Base-by-base conservation (phyloP, 2,329 filamentous ascomycete species). In the Cladorrhinum sp. region DNA sequence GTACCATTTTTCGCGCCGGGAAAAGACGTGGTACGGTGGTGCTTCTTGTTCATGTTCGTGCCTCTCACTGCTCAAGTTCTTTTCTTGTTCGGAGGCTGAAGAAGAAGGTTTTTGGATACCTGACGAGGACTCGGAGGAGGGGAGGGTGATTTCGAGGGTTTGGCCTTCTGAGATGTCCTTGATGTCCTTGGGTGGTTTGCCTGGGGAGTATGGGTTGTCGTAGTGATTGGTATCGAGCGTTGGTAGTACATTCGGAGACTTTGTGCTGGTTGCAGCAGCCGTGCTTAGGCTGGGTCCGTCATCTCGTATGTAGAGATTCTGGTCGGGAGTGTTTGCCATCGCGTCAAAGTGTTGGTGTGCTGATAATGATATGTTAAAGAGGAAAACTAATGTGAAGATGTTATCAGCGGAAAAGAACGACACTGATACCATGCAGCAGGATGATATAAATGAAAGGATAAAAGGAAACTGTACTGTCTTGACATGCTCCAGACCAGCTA, bases 11-110 rank as follows among this genome's bases (percentile, higher is more conserved):
- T 65, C 59, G 2, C 53, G 41, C 10, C 23, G 61, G 1, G 61
- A 58, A 23, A 65, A 64, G 16, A 65, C 59, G 32, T 64, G 64
- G 23, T 64, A 64, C n/a, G 59, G 61, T 8, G n/a, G n/a, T n/a
- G n/a, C n/a, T n/a, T 50, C 10, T 12, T 36, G 27, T 6, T 32
- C 12, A 12, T 6, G 27, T 32, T 32, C 36, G n/a, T 5, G n/a
- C 36, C 4, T 45, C 16, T 18, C 8, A 2, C n/a, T 18, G 16
- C 8, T 45, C 41, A 16, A 18, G 16, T 18, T 45, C 20, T 7
- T 12, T 4, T 45, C 20, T 7, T 12, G 2, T 3, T 20, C n/a
- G 41, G 2, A 7, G 41, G 41, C 16, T 45, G 7, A 10, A 16
- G 36, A 13, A 18, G 36, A 16, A 41, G 36, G 27, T 6, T 6